Percentiles rank a stretch among this genome's conserved stretches.
Evolutionary conservation across 352 stramenopile species (phyloP).

Genomic region (Phytopythium cucurbitacearum): DNA sequence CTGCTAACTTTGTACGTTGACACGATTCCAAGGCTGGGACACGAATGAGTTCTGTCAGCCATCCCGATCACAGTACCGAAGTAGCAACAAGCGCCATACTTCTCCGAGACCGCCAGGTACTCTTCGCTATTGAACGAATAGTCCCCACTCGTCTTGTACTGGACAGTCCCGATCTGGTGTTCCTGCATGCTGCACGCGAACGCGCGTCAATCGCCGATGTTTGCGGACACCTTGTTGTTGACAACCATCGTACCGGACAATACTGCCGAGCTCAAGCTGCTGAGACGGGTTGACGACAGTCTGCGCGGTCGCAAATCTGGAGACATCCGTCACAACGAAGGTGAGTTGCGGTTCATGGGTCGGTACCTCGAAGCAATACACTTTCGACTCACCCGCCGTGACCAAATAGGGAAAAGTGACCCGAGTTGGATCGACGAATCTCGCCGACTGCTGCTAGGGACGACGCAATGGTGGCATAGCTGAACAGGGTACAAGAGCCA

Average conservation of each 20-base stretch:
- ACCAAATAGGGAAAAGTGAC: slow-evolving; percentile 61
- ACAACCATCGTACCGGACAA: slow-evolving; percentile 1
- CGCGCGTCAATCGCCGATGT: not conserved
- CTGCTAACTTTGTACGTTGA: not conserved
- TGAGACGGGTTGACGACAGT: slow-evolving; percentile 2
- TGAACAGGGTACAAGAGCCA: slow-evolving; percentile 8
- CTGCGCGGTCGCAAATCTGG: slow-evolving; percentile 14
- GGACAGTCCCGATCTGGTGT: slow-evolving; percentile 10
- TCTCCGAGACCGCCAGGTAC: slow-evolving; percentile 71
- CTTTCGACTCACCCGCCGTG: slow-evolving; percentile 38
- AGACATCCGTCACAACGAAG: not conserved
- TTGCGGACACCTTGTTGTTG: not conserved
- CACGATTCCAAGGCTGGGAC: slow-evolving; percentile 1
- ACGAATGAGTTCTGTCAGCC: not conserved
- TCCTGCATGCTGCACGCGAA: slow-evolving; percentile 18
- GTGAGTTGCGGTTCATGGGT: no score
- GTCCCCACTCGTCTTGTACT: slow-evolving; percentile 74
- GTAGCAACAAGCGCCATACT: slow-evolving; percentile 23
- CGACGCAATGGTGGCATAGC: slow-evolving; percentile 45
- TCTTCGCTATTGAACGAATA: slow-evolving; percentile 48
- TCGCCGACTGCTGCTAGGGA: slow-evolving; percentile 45
- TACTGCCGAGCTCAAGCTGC: not conserved
- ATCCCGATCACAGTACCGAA: not conserved
- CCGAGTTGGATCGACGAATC: slow-evolving; percentile 40
- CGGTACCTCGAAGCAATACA: not conserved